Evolutionary conservation across 345 rosid genomes (phyloP).

Genomic region (Aethionema arabicum): DNA sequence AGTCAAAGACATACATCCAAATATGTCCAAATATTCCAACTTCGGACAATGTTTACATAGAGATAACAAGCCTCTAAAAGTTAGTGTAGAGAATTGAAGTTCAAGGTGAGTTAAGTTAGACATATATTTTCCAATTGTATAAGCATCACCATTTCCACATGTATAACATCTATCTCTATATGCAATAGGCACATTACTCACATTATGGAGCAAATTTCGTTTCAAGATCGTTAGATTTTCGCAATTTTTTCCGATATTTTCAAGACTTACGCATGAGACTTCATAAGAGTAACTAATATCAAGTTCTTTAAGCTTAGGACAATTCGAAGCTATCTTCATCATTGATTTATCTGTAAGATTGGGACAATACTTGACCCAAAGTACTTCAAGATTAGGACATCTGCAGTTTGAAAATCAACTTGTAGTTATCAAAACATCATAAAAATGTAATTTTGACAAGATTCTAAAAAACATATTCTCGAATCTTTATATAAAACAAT

Average conservation of each 20-base stretch:
- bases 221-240: conserved; percentile 50
- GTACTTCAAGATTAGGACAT: too few relatives aligned
- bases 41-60: conserved; percentile 53
- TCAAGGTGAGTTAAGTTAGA: conserved; percentile 54
- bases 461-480: too few relatives aligned
- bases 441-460: too few relatives aligned
- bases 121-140: conserved; percentile 50
- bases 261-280: conserved; percentile 54
- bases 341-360: conserved; percentile 57
- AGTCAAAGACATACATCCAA: conserved; percentile 50
- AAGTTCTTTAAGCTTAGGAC: conserved; percentile 50
- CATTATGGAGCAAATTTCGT: conserved; percentile 48
- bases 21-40: conserved; percentile 53
- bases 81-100: conserved; percentile 53
- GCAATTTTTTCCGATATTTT: conserved; percentile 50
- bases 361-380: conserved; percentile 55
- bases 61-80: conserved; percentile 44
- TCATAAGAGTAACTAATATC: conserved; percentile 65
- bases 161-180: conserved; percentile 49
- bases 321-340: conserved; percentile 48
- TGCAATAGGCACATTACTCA: conserved; percentile 44
- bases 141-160: conserved; percentile 63
- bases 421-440: background rate
- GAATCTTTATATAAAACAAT: too few relatives aligned
- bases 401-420: conserved; percentile 7